Base-by-base conservation (phyloP, 495 filamentous ascomycete genomes). In the Penicillium dipodomyicola region DNA sequence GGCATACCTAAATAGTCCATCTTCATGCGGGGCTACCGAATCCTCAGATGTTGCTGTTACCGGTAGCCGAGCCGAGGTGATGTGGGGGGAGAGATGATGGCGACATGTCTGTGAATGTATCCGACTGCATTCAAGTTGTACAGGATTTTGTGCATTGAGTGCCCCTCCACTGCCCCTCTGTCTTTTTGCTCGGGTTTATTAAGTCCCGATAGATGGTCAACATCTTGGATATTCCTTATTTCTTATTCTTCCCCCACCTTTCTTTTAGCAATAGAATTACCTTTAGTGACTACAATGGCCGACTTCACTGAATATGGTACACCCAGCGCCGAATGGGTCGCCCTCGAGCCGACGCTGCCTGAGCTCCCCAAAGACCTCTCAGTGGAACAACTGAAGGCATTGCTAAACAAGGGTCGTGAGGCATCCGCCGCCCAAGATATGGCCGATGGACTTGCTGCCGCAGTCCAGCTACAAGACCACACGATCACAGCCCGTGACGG, bases 271-370 rank as follows among this genome's bases (percentile, higher is more conserved):
- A 10, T 25, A 35, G 1, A 10, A 47, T 35, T 37, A 37, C 33
- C 33, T n/a, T 37, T 37, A 7, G 5, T 14, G 14, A 37, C 14
- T 37, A 37, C 33, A 27, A 78, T 77, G 70, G 61, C 65, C 41
- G 76, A 79, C 54, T 79, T 75, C 53, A 72, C 72, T 15, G 49
- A 65, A 59, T 77, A 74, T 48, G 67, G 62, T 45, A 63, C 62
- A 0, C 69, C 75, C 32, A 76, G 68, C 41, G 68, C 62, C 6
- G 76, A 77, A 55, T 79, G 76, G 76, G 19, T 72, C 15, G 72
- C 68, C 17, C 49, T 79, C 0, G 72, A 70, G 51, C 52, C 67
- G 8, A 66, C 60, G 9, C 61, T 77, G 17, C 62, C 72, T 8
- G 1, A 57, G 4, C 30, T 60, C 2, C 63, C 68, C 1, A 20